Evolutionary conservation across 148 eudicot genomes (phyloP).

Genomic region (Cornus controversa): DNA sequence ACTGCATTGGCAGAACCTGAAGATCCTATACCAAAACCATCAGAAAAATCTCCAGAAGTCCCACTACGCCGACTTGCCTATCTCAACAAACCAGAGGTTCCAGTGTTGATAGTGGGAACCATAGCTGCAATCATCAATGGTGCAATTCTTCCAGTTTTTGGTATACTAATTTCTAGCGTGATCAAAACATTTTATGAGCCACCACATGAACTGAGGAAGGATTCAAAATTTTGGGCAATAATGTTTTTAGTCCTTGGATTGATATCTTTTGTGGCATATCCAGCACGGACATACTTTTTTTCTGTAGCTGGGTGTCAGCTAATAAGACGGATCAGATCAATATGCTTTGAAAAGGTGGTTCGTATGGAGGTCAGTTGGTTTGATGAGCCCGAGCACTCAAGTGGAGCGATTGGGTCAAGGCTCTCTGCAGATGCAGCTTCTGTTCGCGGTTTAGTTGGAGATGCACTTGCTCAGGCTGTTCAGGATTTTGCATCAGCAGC

Average conservation of each 20-base stretch:
- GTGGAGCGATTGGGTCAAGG: conserved; percentile 79
- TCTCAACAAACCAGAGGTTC: conserved; percentile 64
- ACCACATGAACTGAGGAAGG: conserved; percentile 30
- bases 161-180: conserved; percentile 29
- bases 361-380: conserved; percentile 87
- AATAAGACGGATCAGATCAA: conserved; percentile 49
- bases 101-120: conserved; percentile 40
- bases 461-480: conserved; percentile 66
- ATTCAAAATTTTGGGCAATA: conserved; percentile 47
- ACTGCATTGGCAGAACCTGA: conserved; percentile 16
- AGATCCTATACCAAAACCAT: neutral
- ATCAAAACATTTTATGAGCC: conserved; percentile 40
- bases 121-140: conserved; percentile 42
- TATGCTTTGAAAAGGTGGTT: conserved; percentile 70
- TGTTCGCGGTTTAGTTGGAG: conserved; percentile 76
- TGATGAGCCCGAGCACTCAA: conserved; percentile 69
- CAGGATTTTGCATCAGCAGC: conserved; percentile 54
- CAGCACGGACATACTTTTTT: conserved; percentile 41
- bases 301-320: conserved; percentile 54
- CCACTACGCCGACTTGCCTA: conserved; percentile 47
- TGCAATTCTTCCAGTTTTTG: conserved; percentile 38
- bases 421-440: conserved; percentile 74
- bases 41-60: conserved; percentile 40
- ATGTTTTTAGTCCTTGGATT: conserved; percentile 33
- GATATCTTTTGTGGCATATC: conserved; percentile 27